Evolutionary conservation across 75 land plant species (phyloP), one percentile per base, ranked within the genome.

Genomic region (Chamaecyparis obtusa): DNA sequence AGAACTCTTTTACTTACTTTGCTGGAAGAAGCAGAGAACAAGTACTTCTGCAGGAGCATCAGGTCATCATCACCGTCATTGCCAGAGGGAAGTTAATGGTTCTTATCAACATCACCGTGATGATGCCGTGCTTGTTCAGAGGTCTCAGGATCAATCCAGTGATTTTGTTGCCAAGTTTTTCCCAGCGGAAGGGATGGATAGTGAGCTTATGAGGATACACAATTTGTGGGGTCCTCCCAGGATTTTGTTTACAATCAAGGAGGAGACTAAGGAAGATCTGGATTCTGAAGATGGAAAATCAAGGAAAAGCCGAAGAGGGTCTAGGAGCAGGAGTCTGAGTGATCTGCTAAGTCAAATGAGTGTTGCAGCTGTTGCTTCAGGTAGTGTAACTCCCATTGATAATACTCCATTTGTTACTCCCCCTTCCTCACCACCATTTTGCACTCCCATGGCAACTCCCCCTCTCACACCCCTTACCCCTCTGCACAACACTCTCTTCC

Each of bases 231-330:
- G 93, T 57, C 96, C 94, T 8, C 95, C 96, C 0, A 92, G 96
- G 57, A 86, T 94, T 67, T 93, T 95, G 76, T 95, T 95, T 91
- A 94, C 97, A 46, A 95, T 95, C 84, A 92, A 90, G 69, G 97
- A 95, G 84, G 97, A 95, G 86, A 95, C 95, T 1, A 95, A 90
- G 87, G 96, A 95, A 57, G 96, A 95, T 85, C 86, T 95, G 88
- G 96, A 95, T 48, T 91, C 93, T 74, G 95, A 94, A 69, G 94
- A 93, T 89, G 92, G 90, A 41, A 93, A 79, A 75, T 90, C 93
- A 13, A 90, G 86, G 75, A 86, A 83, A 77, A 92, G 93, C 86
- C 83, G 91, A 46, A 89, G 87, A 21, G 90, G 88, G 41, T 92
- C 93, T 75, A 91, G 89, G 67, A 88, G 87, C 36, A 90, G 86